Conservation (phyloP, 1,284 basidiomycete species). For the Leccinum subatratum region DNA sequence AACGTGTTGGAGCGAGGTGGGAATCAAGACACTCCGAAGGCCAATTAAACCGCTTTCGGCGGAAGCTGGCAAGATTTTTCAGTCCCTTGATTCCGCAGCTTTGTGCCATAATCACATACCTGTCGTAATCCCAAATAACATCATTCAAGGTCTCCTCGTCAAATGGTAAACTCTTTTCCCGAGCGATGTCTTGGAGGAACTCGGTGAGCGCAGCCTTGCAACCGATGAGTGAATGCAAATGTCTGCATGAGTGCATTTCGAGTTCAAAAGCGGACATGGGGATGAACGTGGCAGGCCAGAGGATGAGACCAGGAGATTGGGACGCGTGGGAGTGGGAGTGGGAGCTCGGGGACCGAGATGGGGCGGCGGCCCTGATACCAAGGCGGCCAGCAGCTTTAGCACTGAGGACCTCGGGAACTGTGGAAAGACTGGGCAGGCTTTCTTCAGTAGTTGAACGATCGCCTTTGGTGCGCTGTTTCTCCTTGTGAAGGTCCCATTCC, state of each 20-base stretch:
- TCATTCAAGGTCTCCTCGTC: constrained; percentile 47
- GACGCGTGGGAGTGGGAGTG: constrained; percentile 7
- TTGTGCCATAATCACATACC: constrained; percentile 38
- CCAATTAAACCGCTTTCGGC: constrained; percentile 59
- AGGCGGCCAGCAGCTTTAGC: constrained; percentile 42
- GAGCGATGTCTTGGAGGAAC: constrained; percentile 41
- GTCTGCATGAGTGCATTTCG: constrained; percentile 65
- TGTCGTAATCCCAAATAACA: constrained; percentile 63
- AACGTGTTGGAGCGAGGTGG: constrained; percentile 22
- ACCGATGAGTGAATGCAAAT: constrained; percentile 58
- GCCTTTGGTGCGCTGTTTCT: constrained; percentile 22
- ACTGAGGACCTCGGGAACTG: constrained; percentile 33
- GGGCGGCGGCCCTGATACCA: constrained; percentile 30
- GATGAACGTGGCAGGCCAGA: constrained; percentile 55
- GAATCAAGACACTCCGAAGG: constrained; percentile 31
- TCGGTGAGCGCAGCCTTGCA: constrained; percentile 55
- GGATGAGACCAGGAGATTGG: constrained; percentile 50
- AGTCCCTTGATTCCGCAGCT: constrained; percentile 5
- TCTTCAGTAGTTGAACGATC: constrained; percentile 31
- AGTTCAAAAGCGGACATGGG: constrained; percentile 54
- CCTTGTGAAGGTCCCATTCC: constrained; percentile 35
- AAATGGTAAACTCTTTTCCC: constrained; percentile 23
- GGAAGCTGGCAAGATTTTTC: constrained; percentile 43
- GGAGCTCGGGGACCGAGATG: constrained; percentile 5
- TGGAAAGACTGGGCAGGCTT: constrained; percentile 15